These are phyloP conservation scores for Monosporascus sp. DNA, from an alignment of 2,329 filamentous ascomycete species.

Conservation along the genomic window DNA sequence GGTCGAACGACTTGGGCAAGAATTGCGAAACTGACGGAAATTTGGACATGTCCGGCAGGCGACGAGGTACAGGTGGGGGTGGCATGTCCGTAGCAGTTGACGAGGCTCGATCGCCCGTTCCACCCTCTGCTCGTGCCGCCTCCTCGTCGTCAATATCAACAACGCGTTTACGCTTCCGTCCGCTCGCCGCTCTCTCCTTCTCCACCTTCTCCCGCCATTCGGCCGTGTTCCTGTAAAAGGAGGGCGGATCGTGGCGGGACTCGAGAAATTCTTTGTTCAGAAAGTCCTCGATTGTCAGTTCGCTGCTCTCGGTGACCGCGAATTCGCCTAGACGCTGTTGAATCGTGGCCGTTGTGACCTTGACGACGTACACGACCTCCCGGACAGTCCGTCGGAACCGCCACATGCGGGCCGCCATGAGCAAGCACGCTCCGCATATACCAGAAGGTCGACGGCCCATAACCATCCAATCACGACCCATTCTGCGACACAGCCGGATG, in stretches of 20 bases:
- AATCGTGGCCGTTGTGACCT: conserved; percentile 90
- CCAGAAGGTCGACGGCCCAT: conserved; percentile 90
- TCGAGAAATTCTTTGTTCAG: conserved; percentile 67
- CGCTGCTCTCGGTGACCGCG: conserved; percentile 76
- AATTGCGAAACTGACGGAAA: conserved; percentile 25
- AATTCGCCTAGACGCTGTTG: conserved; percentile 90
- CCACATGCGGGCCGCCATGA: conserved; percentile 95
- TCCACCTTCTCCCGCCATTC: conserved; percentile 52
- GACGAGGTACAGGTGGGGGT: conserved; percentile 25
- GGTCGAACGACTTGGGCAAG: conserved; percentile 24
- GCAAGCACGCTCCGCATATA: conserved; percentile 87
- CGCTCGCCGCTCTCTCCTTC: conserved; percentile 35
- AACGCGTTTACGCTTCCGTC: conserved; percentile 41
- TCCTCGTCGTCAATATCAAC: conserved; percentile 30
- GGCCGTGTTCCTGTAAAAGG: conserved; percentile 64
- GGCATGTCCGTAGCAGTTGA: conserved; percentile 23
- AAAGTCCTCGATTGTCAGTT: conserved; percentile 84
- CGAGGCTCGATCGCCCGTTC: conserved; percentile 8
- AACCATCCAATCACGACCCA: conserved; percentile 97
- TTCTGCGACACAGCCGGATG: conserved; percentile 79
- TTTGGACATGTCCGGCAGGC: conserved; percentile 23
- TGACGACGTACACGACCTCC: conserved; percentile 97
- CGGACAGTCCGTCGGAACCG: conserved; percentile 90
- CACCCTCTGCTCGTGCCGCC: conserved; percentile 3
- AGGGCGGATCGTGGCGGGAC: conserved; percentile 72